Evolutionary conservation across 2,329 filamentous ascomycete genomes (phyloP).

Genomic region (Colletotrichum orchidophilum): DNA sequence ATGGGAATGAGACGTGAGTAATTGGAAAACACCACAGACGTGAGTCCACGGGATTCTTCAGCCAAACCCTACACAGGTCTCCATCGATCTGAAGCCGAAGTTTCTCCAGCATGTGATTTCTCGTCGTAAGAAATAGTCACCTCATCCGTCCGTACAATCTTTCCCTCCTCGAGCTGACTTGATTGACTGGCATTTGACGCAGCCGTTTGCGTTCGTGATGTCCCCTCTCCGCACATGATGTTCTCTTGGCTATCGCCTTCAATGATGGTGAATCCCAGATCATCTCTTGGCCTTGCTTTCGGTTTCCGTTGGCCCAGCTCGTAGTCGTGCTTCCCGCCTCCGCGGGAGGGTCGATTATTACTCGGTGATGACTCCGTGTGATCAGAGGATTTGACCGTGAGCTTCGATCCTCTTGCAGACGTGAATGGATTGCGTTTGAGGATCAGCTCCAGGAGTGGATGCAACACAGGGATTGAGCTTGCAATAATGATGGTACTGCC

Average conservation of each 20-base stretch:
- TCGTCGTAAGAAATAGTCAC: conserved; percentile 23
- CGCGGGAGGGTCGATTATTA: neutral
- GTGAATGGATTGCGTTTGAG: conserved; percentile 13
- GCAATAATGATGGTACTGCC: conserved; percentile 47
- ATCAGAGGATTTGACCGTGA: neutral
- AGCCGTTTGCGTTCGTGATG: neutral
- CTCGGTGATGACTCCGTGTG: neutral
- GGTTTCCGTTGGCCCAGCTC: conserved; percentile 31
- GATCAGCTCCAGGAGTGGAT: conserved; percentile 38
- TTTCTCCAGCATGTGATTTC: neutral
- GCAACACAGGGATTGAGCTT: conserved; percentile 45
- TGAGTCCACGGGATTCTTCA: no score
- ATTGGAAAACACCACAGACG: no score
- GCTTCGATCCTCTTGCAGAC: conserved; percentile 12
- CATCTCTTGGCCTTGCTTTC: conserved; percentile 20
- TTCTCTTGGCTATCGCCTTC: conserved; percentile 33
- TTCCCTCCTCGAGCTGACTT: neutral
- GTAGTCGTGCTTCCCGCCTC: neutral
- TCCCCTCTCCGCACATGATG: conserved; percentile 1
- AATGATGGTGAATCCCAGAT: conserved; percentile 32
- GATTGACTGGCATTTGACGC: neutral
- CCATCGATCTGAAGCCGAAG: neutral
- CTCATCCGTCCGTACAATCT: conserved; percentile 25
- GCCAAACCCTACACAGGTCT: neutral
- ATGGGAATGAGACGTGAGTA: no score